Evolutionary conservation across 2,329 filamentous ascomycete species (phyloP).

Genomic region (Metarhizium anisopliae): DNA sequence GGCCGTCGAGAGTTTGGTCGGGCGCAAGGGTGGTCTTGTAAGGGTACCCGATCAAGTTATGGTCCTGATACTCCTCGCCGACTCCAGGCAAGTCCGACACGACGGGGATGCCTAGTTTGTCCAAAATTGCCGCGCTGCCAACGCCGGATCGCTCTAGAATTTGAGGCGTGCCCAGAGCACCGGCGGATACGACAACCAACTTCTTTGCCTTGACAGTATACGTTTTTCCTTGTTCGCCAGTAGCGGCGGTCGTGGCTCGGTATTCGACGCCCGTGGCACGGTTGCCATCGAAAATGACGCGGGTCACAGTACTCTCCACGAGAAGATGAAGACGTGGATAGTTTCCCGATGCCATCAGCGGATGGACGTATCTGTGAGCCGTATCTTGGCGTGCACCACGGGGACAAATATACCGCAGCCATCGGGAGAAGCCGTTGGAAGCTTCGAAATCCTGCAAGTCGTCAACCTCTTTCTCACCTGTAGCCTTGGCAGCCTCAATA

Average conservation of each 20-base stretch:
- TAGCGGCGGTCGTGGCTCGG: conserved; percentile 27
- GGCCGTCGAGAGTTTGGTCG: conserved; percentile 36
- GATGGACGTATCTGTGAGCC: conserved; percentile 37
- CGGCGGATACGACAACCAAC: conserved; percentile 27
- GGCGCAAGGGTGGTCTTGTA: conserved; percentile 30
- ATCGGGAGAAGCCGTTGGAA: conserved; percentile 20
- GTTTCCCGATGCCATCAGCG: conserved; percentile 22
- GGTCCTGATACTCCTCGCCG: conserved; percentile 45
- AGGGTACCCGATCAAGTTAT: conserved; percentile 43
- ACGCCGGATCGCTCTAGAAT: conserved; percentile 56
- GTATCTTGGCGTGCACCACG: conserved; percentile 50
- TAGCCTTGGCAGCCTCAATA: conserved; percentile 37
- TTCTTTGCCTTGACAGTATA: conserved; percentile 18
- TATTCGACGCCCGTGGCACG: conserved; percentile 52
- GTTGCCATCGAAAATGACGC: conserved; percentile 42
- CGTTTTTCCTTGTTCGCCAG: conserved; percentile 5
- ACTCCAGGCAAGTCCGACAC: conserved; percentile 41
- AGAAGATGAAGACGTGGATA: conserved; percentile 53
- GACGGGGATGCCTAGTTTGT: conserved; percentile 35
- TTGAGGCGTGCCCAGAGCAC: conserved; percentile 42
- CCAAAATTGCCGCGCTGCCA: conserved; percentile 40
- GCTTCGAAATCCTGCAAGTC: conserved; percentile 44
- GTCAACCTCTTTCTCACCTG: conserved; percentile 33
- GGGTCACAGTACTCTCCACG: conserved; percentile 44
- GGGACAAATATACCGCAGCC: conserved; percentile 29